These are phyloP conservation scores for Fusarium pseudoanthophilum DNA, from an alignment of 2,329 filamentous ascomycete species.

Conservation along the genomic window DNA sequence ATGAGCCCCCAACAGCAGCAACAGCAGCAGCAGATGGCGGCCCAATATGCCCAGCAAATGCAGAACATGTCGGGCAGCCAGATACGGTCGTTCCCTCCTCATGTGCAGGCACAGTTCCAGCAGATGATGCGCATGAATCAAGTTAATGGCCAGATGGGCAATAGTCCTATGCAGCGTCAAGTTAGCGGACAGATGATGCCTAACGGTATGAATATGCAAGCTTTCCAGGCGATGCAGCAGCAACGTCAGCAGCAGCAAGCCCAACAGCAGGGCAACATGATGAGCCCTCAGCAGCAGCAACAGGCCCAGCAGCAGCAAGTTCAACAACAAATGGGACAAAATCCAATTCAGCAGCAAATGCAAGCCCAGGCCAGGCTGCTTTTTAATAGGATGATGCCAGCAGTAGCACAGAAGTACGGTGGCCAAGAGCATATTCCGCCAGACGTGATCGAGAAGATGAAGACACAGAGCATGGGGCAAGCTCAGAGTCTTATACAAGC, in stretches of 20 bases:
- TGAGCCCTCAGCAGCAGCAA: conserved; percentile 53
- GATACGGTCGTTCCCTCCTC: conserved; percentile 49
- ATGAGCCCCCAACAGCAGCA: conserved; percentile 55
- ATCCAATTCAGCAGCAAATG: conserved; percentile 47
- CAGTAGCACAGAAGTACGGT: conserved; percentile 52
- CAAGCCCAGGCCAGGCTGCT: conserved; percentile 51
- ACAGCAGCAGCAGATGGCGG: conserved; percentile 55
- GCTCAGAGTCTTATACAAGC: conserved; percentile 53
- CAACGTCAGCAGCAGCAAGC: conserved; percentile 51
- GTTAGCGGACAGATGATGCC: conserved; percentile 55
- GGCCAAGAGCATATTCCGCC: conserved; percentile 58
- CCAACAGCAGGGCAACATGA: conserved; percentile 53
- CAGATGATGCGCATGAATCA: conserved; percentile 52
- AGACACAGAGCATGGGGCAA: conserved; percentile 53
- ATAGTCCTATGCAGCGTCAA: conserved; percentile 47
- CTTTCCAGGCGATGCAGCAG: conserved; percentile 52
- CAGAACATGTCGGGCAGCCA: conserved; percentile 54
- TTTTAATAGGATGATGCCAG: conserved; percentile 53
- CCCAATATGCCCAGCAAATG: conserved; percentile 57
- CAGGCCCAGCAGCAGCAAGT: conserved; percentile 47
- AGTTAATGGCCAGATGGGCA: conserved; percentile 46
- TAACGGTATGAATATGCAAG: conserved; percentile 54
- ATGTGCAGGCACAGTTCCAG: conserved; percentile 51
- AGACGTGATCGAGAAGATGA: conserved; percentile 58
- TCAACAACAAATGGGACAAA: conserved; percentile 47